Evolutionary conservation across 208 protist species (phyloP).

Genomic region (Borovskyia barvae): DNA sequence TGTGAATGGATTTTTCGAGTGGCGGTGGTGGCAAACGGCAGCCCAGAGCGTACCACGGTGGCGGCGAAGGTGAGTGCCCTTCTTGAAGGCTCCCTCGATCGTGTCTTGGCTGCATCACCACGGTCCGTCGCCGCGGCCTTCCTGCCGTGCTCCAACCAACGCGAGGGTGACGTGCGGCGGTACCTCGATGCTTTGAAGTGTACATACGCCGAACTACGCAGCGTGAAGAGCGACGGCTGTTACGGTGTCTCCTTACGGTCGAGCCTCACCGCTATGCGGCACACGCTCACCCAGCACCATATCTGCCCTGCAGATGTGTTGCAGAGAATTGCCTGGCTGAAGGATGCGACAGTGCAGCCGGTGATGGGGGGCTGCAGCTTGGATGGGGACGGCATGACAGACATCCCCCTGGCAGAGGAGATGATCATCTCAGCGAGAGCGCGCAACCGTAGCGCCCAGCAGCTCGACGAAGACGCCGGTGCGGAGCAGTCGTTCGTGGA

Average conservation of each 20-base stretch:
- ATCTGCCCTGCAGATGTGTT: conserved; percentile 10
- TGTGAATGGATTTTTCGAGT: conserved; percentile 77
- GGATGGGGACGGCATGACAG: not conserved
- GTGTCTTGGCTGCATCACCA: conserved; percentile 3
- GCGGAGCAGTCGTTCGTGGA: conserved; percentile 66
- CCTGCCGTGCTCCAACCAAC: conserved; percentile 38
- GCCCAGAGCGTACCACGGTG: conserved; percentile 24
- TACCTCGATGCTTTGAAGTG: conserved; percentile 20
- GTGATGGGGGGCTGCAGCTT: no score
- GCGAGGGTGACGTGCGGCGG: conserved; percentile 20
- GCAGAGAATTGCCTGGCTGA: conserved; percentile 19
- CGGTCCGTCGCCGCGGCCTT: conserved; percentile 7
- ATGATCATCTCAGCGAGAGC: conserved; percentile 5
- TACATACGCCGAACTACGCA: conserved; percentile 28
- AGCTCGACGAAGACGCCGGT: conserved; percentile 26
- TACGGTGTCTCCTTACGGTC: conserved; percentile 18
- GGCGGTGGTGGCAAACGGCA: conserved; percentile 43
- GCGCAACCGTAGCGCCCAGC: conserved; percentile 8
- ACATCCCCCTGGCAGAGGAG: conserved; percentile 12
- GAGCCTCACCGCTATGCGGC: conserved; percentile 7
- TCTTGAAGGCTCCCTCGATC: conserved; percentile 35
- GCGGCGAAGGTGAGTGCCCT: conserved; percentile 46
- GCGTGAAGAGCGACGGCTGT: conserved; percentile 8
- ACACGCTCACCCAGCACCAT: not conserved
- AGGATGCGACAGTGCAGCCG: not conserved